Evolutionary conservation across 2,329 filamentous ascomycete genomes (phyloP), one percentile per base, ranked within the genome.

Genomic region (Arthrobotrys megalospora): DNA sequence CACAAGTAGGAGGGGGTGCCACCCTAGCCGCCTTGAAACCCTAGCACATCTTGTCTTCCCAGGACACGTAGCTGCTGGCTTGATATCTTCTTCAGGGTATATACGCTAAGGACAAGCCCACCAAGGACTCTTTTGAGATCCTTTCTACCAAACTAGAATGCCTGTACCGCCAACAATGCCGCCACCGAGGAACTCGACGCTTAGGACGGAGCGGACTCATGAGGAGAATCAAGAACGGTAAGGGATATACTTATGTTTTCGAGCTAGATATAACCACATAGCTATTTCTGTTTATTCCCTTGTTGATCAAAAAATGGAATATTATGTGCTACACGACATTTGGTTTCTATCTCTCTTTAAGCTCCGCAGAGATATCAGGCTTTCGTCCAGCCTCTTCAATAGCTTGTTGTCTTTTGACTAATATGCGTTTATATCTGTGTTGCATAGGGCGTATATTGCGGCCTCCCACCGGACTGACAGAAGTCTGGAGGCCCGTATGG

Each of bases 381-480:
- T n/a, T 41, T 71, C 21, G 14, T 16, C 12, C 32, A 36, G n/a
- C 28, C 41, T 41, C 47, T 3, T 62, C 50, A 38, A 19, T 7
- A 38, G 14, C 38, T 48, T 67, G 55, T 78, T 69, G 12, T 48
- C 24, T 50, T 63, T 60, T 64, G 63, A 32, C 63, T 76, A 66
- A 70, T 52, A 71, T 60, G 55, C 12, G 41, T 38, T 14, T 28
- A 10, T 5, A 38, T 79, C 16, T 11, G 45, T 52, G 81, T 72
- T 72, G 32, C 55, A 28, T 82, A 91, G 94, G 82, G 94, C 94
- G 21, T 97, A 96, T 83, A 96, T 97, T 81, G 94, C 94, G 11
- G 94, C 94, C 2, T 97, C 95, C 5, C 88, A 94, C 80, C 88
- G 95, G 80, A 92, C 92, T 81, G 95, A 97, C 82, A 90, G 94